Evolutionary conservation across 1,284 basidiomycete genomes (phyloP), one percentile per base, ranked within the genome.

Genomic region (Ceratobasidium theobromae): DNA sequence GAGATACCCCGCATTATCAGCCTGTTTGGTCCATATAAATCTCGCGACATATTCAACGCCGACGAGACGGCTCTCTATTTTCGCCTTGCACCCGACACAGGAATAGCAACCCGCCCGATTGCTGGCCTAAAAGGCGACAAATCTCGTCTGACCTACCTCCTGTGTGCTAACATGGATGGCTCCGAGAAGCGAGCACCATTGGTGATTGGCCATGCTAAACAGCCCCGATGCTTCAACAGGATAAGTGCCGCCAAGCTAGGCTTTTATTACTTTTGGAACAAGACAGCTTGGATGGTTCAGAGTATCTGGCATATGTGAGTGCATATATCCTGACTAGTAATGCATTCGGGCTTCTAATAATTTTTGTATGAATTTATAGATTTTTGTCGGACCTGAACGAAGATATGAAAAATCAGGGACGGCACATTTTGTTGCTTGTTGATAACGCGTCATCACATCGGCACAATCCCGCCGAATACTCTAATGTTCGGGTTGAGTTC

Each of bases 61-160:
- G 77, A 79, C 71, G 74, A 78, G 66, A 76, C 76, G 4, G 75
- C 75, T 1, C 58, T 77, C 3, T 76, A 76, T 65, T 77, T 73
- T 70, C 66, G 69, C 9, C 62, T 71, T 62, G 65, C 68, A 23
- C 73, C 73, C 3, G 69, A 73, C 45, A 65, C 67, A 21, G 71
- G 72, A 3, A 65, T 75, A 0, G 67, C 72, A 11, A 67, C 74
- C 35, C 58, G 53, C 21, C 64, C 71, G 48, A 53, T 66, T 2
- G 70, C 72, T 6, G 72, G 73, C 2, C 40, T 72, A 6, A 76
- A 76, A 62, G 9, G 5, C 6, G 43, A 48, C n/a, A 45, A 60
- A 16, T 48, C 43, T 11, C 68, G 72, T 8, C 28, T 77, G 5
- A 77, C 74, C 0, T 76, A 73, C 71, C 70, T 70, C 0, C 71